Conservation (phyloP, 805 yeast genomes). For the Hanseniaspora jakobsenii region DNA sequence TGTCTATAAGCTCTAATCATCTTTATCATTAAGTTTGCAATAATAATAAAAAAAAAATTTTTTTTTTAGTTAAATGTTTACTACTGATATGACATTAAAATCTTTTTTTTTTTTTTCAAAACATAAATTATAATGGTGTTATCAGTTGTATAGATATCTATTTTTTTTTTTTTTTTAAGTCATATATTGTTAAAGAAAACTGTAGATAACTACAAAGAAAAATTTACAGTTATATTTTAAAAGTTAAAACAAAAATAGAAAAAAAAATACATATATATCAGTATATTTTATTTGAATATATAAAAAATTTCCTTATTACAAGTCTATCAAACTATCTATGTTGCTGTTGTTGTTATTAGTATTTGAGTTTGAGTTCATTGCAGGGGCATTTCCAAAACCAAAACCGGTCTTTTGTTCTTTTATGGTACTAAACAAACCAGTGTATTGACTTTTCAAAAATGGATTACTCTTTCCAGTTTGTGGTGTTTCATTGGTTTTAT, state of each 20-base stretch:
- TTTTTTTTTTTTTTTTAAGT: no score
- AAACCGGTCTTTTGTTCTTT: conserved; percentile 83
- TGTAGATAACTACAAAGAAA: no score
- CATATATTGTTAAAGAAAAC: no score
- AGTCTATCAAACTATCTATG: conserved; percentile 26
- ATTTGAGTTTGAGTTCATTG: conserved; percentile 30
- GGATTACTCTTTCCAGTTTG: conserved; percentile 27
- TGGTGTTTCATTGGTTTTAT: conserved; percentile 19
- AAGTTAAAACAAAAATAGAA: neutral
- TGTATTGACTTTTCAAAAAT: conserved; percentile 50
- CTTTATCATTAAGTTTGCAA: no score
- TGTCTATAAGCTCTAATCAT: no score
- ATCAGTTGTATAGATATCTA: no score
- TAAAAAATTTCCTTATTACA: conserved; percentile 15
- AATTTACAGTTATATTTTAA: no score
- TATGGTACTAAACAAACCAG: conserved; percentile 57
- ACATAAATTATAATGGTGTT: no score
- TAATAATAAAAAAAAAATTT: no score
- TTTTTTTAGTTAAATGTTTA: no score
- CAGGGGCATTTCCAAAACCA: conserved; percentile 65
- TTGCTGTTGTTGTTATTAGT: conserved; percentile 18
- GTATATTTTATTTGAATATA: neutral
- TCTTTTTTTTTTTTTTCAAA: no score
- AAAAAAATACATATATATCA: neutral
- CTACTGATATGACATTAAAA: no score